Base-by-base conservation (phyloP, 306 rosid species). In the Cucurbita pepo region DNA sequence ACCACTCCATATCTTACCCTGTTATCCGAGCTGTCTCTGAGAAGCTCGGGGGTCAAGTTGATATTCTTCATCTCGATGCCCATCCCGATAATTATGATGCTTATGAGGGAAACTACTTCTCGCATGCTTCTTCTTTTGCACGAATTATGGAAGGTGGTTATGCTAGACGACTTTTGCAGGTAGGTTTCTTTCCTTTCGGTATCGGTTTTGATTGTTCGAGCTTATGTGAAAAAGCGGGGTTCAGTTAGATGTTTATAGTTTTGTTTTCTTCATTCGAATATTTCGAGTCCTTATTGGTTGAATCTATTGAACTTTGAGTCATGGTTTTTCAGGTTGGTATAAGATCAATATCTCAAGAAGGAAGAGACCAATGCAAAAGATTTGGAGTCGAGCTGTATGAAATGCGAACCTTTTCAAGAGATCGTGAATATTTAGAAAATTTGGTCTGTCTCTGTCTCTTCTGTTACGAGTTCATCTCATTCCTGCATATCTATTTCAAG, bases 51-150 rank as follows among this genome's bases (percentile, higher is more conserved):
- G 97, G 96, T 73, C 97, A 86, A 11, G 74, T 91, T 62, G 99
- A 89, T 77, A 79, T 94, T 84, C 99, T 94, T 85, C 99, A 94
- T 83, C 83, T 94, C 51, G 99, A 94, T 81, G 99, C 99, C 0
- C 99, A 94, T 81, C 99, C 99, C 19, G 99, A 94, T 86, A 89
- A 85, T 81, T 91, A 88, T 81, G 52, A 88, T 71, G 60, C 79
- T 62, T 94, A 79, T 82, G 99, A 94, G 84, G 99, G 97, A 69
- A 94, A 91, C 73, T 80, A 84, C 53, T 91, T 89, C 74, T 94
- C 96, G 1, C 99, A 94, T 77, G 97, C 99, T 53, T 94, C 99
- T 74, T 85, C 99, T 38, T 94, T 94, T 88, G 99, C 99, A 66
- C 91, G 99, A 48, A 85, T 94, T 56, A 91, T 94, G 97, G 97